Evolutionary conservation across 164 flowering plant genomes (phyloP).

Genomic region (Nymphaea colorata): DNA sequence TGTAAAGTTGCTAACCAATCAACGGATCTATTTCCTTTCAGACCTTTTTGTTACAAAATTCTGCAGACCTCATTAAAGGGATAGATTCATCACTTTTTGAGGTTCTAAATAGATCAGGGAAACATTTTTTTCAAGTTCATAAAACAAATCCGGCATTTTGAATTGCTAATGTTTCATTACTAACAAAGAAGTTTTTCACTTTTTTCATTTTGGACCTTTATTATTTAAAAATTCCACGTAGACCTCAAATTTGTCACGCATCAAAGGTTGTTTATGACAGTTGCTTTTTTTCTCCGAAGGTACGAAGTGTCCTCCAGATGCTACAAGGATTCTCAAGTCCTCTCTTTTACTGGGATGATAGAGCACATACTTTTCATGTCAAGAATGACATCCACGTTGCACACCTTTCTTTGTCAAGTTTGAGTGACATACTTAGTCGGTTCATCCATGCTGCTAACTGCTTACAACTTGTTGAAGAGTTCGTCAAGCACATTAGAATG

Average conservation of each 20-base stretch:
- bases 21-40: too few relatives aligned
- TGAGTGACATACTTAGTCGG: slow-evolving; percentile 42
- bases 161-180: background rate
- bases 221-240: background rate
- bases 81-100: too few relatives aligned
- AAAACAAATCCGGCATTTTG: background rate
- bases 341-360: slow-evolving; percentile 55
- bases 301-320: slow-evolving; percentile 55
- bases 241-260: background rate
- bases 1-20: background rate
- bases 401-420: slow-evolving; percentile 63
- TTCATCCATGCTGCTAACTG: slow-evolving; percentile 69
- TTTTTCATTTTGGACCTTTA: background rate
- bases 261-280: background rate
- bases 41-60: too few relatives aligned
- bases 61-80: too few relatives aligned
- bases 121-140: background rate
- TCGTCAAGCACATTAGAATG: slow-evolving; percentile 30
- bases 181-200: background rate
- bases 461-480: slow-evolving; percentile 47
- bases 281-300: slow-evolving; percentile 24
- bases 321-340: slow-evolving; percentile 73
- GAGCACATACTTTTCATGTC: slow-evolving; percentile 21
- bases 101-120: too few relatives aligned
- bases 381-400: slow-evolving; percentile 43